These are phyloP conservation scores for Grosmannia penicillata DNA, from an alignment of 2,329 filamentous ascomycete genomes.

Conservation along the genomic window DNA sequence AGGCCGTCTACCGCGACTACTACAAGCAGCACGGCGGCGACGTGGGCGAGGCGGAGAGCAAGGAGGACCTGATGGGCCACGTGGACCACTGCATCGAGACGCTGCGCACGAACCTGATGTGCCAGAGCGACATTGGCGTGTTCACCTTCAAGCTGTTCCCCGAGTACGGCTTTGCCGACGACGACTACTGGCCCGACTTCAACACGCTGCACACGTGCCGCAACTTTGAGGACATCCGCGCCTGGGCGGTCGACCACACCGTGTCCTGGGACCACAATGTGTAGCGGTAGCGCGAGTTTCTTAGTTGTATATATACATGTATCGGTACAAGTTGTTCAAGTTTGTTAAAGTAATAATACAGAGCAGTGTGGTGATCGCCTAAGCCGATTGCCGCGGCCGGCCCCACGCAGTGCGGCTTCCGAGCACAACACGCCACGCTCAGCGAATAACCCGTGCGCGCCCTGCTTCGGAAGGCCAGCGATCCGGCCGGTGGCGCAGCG, in stretches of 20 bases:
- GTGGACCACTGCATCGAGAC: slow-evolving; percentile 40
- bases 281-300: too few species aligned
- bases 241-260: slow-evolving; percentile 37
- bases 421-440: slow-evolving; percentile 9
- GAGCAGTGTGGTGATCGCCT: too few species aligned
- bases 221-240: slow-evolving; percentile 34
- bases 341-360: too few species aligned
- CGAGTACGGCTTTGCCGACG: slow-evolving; percentile 22
- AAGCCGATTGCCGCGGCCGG: slow-evolving; percentile 1
- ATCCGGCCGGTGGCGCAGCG: slow-evolving; percentile 6
- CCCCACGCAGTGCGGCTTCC: neutral
- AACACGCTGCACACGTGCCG: slow-evolving; percentile 37
- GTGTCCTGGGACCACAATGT: slow-evolving; percentile 23
- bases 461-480: slow-evolving; percentile 2
- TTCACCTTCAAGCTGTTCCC: slow-evolving; percentile 36
- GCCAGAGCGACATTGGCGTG: slow-evolving; percentile 37
- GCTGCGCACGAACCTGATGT: slow-evolving; percentile 36
- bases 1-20: slow-evolving; percentile 34
- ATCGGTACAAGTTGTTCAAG: too few species aligned
- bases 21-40: slow-evolving; percentile 33
- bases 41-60: slow-evolving; percentile 22
- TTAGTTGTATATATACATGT: too few species aligned
- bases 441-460: neutral
- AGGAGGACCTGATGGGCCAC: slow-evolving; percentile 27
- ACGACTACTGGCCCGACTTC: slow-evolving; percentile 39